Conservation (phyloP, 1,139 yeast genomes). For the Saccharomyces hybrid region DNA sequence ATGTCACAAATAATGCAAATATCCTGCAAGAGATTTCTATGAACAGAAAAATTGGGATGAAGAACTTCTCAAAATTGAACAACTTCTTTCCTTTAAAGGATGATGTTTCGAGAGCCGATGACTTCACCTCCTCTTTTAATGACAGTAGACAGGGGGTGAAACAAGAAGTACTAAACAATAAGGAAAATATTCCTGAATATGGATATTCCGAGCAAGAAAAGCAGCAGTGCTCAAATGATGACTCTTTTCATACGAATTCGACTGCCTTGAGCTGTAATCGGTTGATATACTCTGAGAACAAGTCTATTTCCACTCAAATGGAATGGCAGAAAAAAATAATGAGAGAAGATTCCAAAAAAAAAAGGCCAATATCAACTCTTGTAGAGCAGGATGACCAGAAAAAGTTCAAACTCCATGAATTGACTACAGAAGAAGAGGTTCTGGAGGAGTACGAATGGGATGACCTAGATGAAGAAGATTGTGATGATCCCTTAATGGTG, state of each 20-base stretch:
- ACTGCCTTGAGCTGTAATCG: not conserved
- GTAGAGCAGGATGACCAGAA: constrained; percentile 24
- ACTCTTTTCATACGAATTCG: not conserved
- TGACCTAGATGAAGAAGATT: constrained; percentile 81
- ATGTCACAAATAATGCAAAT: not conserved
- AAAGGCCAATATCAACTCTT: constrained; percentile 22
- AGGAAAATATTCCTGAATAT: not conserved
- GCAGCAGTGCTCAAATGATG: not conserved
- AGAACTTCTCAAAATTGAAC: not conserved
- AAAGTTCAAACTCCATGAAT: constrained; percentile 20
- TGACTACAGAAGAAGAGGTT: constrained; percentile 12
- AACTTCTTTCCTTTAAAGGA: not conserved
- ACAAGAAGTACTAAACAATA: not conserved
- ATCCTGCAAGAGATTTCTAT: not conserved
- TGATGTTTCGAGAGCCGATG: not conserved
- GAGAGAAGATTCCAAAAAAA: constrained; percentile 15
- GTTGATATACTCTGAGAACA: not conserved
- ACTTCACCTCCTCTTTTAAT: not conserved
- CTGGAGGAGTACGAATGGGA: constrained; percentile 54
- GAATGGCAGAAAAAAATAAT: not conserved
- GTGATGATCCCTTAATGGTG: constrained; percentile 87
- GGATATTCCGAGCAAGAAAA: not conserved
- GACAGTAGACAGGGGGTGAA: not conserved
- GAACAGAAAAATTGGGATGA: not conserved
- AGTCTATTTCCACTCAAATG: not conserved